These are phyloP conservation scores for Pulveroboletus frians DNA, from an alignment of 768 basidiomycete genomes.

Conservation along the genomic window DNA sequence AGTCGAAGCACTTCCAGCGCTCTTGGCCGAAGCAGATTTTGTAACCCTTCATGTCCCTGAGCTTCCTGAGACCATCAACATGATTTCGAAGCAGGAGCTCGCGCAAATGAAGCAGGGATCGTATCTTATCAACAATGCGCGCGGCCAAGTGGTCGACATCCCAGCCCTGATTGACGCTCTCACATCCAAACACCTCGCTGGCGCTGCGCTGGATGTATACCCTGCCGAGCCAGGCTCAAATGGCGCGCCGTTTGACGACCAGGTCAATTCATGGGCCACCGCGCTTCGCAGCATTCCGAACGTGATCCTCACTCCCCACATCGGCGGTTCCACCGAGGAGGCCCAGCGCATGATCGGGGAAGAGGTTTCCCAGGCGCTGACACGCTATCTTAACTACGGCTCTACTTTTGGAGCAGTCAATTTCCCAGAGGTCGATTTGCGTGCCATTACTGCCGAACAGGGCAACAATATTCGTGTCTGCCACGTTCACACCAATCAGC, in stretches of 20 bases:
- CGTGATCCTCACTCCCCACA: slow-evolving; percentile 96
- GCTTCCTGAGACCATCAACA: slow-evolving; percentile 89
- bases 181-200: slow-evolving; percentile 82
- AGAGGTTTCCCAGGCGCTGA: slow-evolving; percentile 82
- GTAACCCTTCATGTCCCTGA: slow-evolving; percentile 97
- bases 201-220: slow-evolving; percentile 88
- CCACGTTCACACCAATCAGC: slow-evolving; percentile 92
- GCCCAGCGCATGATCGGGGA: slow-evolving; percentile 96
- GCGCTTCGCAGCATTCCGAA: slow-evolving; percentile 74
- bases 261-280: slow-evolving; percentile 80
- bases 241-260: slow-evolving; percentile 84
- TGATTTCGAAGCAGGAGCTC: slow-evolving; percentile 78
- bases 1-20: slow-evolving; percentile 68
- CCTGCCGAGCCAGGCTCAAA: slow-evolving; percentile 91
- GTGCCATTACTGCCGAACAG: slow-evolving; percentile 84
- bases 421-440: slow-evolving; percentile 97
- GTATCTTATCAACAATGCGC: slow-evolving; percentile 97
- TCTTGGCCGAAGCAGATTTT: slow-evolving; percentile 83
- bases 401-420: slow-evolving; percentile 92
- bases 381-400: slow-evolving; percentile 89
- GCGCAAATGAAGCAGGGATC: slow-evolving; percentile 91
- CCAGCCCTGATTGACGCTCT: slow-evolving; percentile 80
- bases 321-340: slow-evolving; percentile 98
- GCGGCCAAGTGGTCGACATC: slow-evolving; percentile 93
- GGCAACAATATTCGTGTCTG: slow-evolving; percentile 82